Evolutionary conservation across 2,329 filamentous ascomycete species (phyloP).

Genomic region (Colletotrichum neosansevieriae): DNA sequence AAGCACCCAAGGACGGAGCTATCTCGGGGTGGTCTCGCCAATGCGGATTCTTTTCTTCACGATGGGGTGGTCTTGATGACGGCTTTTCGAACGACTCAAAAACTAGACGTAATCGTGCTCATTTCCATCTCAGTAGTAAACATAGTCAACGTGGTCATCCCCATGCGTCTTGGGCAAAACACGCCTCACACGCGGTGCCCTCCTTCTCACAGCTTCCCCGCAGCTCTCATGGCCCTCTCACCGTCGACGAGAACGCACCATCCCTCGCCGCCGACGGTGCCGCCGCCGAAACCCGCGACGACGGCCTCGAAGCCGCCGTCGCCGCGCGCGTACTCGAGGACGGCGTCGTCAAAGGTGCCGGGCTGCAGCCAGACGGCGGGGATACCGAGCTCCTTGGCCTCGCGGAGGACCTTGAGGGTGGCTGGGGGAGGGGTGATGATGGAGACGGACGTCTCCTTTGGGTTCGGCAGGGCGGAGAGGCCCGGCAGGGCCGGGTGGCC

Average conservation of each 20-base stretch:
- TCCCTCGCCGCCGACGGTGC: constrained; percentile 71
- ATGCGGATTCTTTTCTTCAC: constrained; percentile 17
- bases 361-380: constrained; percentile 90
- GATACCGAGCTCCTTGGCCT: constrained; percentile 81
- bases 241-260: constrained; percentile 93
- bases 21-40: constrained; percentile 30
- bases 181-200: too few species aligned
- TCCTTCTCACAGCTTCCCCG: constrained; percentile 61
- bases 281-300: constrained; percentile 73
- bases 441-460: constrained; percentile 79
- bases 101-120: background rate
- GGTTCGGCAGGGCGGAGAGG: constrained; percentile 73
- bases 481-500: constrained; percentile 74
- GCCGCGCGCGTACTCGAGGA: constrained; percentile 74
- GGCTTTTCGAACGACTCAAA: background rate
- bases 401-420: constrained; percentile 79
- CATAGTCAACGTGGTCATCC: background rate
- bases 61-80: background rate
- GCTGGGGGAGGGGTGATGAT: constrained; percentile 88
- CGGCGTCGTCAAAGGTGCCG: constrained; percentile 84
- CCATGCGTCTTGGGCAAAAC: too few species aligned
- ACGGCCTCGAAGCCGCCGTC: constrained; percentile 76
- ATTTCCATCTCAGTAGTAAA: constrained; percentile 13
- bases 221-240: constrained; percentile 70
- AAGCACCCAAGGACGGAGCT: constrained; percentile 17